These are phyloP conservation scores for Musa balbisiana DNA, from an alignment of 202 grass and related monocot species.

Conservation along the genomic window DNA sequence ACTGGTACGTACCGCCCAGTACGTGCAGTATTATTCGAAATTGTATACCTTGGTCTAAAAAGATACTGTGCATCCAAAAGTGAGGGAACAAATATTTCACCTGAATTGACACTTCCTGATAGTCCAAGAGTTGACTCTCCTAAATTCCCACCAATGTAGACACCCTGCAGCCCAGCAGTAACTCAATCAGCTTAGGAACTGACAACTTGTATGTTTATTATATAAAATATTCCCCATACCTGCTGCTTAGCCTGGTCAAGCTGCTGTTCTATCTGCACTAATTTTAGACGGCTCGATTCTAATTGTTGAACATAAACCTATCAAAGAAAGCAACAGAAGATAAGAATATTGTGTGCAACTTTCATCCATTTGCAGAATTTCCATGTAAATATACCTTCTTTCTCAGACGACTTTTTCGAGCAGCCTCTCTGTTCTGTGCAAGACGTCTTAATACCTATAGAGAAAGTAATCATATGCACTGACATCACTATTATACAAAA, in stretches of 20 bases:
- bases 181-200: not conserved
- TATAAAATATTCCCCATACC: conserved; percentile 32
- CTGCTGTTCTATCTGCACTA: conserved; percentile 76
- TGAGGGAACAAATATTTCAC: conserved; percentile 24
- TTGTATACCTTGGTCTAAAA: conserved; percentile 23
- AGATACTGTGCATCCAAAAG: not conserved
- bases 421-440: conserved; percentile 95
- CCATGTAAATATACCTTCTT: conserved; percentile 52
- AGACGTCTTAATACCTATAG: conserved; percentile 62
- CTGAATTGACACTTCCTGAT: conserved; percentile 45
- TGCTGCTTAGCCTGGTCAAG: conserved; percentile 54
- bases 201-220: not conserved
- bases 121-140: conserved; percentile 43
- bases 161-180: conserved; percentile 30
- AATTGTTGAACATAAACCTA: conserved; percentile 93
- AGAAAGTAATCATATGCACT: conserved; percentile 10
- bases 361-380: not conserved
- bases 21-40: too few relatives aligned
- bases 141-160: conserved; percentile 37
- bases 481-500: not conserved
- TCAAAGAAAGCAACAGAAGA: conserved; percentile 7
- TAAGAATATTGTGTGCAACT: not conserved
- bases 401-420: conserved; percentile 73
- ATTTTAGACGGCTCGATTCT: conserved; percentile 76
- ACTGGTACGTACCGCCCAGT: too few relatives aligned